These are phyloP conservation scores for Phytophthora litchii DNA, from an alignment of 352 stramenopile species.

Conservation along the genomic window DNA sequence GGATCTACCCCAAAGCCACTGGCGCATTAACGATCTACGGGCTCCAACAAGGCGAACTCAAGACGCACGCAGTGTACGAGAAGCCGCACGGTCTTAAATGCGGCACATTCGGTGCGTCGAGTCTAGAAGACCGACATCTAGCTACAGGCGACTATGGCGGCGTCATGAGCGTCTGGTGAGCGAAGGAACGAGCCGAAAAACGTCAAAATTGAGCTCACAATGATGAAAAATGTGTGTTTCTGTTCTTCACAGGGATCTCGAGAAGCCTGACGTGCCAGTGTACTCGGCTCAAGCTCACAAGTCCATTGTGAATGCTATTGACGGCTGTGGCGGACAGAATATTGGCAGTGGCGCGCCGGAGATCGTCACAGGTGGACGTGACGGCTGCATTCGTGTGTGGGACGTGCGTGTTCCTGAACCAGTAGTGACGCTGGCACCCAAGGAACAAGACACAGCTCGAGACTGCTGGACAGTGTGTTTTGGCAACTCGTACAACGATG, in stretches of 20 bases:
- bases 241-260: constrained; percentile 70
- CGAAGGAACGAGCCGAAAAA: constrained; percentile 11
- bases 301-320: constrained; percentile 95
- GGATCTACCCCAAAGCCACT: constrained; percentile 93
- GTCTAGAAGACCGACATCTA: constrained; percentile 88
- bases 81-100: constrained; percentile 95
- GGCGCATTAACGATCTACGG: constrained; percentile 92
- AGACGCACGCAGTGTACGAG: constrained; percentile 71
- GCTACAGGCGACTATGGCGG: constrained; percentile 82
- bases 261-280: constrained; percentile 76
- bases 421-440: constrained; percentile 93
- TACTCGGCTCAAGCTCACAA: constrained; percentile 92
- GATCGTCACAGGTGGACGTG: constrained; percentile 93
- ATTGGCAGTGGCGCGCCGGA: constrained; percentile 92
- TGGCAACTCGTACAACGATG: constrained; percentile 94
- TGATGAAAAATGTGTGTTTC: constrained; percentile 2
- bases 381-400: constrained; percentile 97
- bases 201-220: constrained; percentile 9
- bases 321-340: constrained; percentile 93
- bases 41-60: constrained; percentile 89
- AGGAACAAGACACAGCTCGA: constrained; percentile 72
- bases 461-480: constrained; percentile 98
- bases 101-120: constrained; percentile 94
- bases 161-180: constrained; percentile 77
- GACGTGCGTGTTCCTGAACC: constrained; percentile 91